Evolutionary conservation across 1,284 basidiomycete genomes (phyloP), one percentile per base, ranked within the genome.

Genomic region (Ceratorhiza oryzae-sativae): DNA sequence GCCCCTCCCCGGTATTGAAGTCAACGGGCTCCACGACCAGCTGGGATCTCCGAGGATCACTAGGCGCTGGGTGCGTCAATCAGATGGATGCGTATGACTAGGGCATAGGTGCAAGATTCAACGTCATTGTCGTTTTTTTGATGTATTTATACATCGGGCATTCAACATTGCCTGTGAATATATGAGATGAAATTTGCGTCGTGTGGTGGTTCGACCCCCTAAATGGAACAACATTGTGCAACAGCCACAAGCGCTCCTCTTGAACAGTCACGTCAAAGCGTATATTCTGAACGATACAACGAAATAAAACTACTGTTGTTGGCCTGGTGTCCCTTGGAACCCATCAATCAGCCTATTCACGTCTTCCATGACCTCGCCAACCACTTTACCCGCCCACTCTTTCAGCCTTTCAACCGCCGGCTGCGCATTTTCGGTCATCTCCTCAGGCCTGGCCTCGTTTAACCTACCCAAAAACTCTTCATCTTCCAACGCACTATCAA

Each of bases 1-100:
- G 93, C 97, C 97, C 2, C 84, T 99, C 15, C 97, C 97, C 71
- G 96, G 97, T 82, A 89, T 95, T 6, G 92, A 96, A 80, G 88
- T 86, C 46, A 77, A 83, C 32, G 84, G 79, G 71, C 80, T 93
- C 20, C 1, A 34, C 67, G 67, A 18, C 67, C 67, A 3, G 67
- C 53, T 48, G 67, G 67, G 3, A 71, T 71, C 30, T n/a, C 67
- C 30, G 67, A 71, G 45, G 67, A 59, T 25, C 67, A 55, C 20
- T 41, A 30, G 39, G 51, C 10, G 36, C 34, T 13, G 20, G 34
- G 25, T n/a, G 34, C 3, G 23, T n/a, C 2, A 25, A 13, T 39
- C 13, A 6, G 42, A 56, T 30, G 20, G 20, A n/a, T n/a, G n/a
- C 36, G 41, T 32, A 34, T 20, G 49, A 55, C 42, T 36, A 55